Evolutionary conservation across 192 early-diverging fungal species (phyloP).

Genomic region (Backusella australiensis): DNA sequence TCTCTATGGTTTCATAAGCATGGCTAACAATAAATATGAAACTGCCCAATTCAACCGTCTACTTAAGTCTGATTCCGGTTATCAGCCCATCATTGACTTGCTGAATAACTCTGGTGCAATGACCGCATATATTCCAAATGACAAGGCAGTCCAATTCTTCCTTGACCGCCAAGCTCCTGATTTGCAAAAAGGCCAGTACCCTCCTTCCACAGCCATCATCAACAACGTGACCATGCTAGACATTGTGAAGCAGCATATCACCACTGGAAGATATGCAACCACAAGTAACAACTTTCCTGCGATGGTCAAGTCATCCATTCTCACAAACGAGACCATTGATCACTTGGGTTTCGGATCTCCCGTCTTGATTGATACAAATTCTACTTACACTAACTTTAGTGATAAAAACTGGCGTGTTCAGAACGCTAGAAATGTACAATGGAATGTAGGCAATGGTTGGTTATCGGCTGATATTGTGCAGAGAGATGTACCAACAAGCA

Average conservation of each 20-base stretch:
- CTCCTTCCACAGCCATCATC: not conserved
- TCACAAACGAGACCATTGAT: not conserved
- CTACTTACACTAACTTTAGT: not conserved
- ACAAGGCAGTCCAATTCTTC: not conserved
- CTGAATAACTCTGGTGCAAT: not conserved
- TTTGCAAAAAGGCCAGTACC: not conserved
- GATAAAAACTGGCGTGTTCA: not conserved
- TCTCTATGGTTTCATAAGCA: not conserved
- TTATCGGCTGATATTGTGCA: not conserved
- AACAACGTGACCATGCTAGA: not conserved
- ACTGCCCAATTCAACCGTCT: not conserved
- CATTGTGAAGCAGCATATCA: conserved; percentile 4
- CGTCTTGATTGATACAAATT: not conserved
- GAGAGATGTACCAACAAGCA: not conserved
- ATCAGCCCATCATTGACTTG: conserved; percentile 3
- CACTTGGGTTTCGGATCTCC: not conserved
- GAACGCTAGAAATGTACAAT: not conserved
- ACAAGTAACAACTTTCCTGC: not conserved
- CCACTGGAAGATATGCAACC: not conserved
- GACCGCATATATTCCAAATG: not conserved
- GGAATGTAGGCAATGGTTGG: conserved; percentile 9
- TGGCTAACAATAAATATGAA: not conserved
- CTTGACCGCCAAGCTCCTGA: not conserved
- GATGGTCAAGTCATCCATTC: not conserved
- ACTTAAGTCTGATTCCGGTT: not conserved